Conservation (phyloP, 768 basidiomycete species). For the Ramaria rubella region DNA sequence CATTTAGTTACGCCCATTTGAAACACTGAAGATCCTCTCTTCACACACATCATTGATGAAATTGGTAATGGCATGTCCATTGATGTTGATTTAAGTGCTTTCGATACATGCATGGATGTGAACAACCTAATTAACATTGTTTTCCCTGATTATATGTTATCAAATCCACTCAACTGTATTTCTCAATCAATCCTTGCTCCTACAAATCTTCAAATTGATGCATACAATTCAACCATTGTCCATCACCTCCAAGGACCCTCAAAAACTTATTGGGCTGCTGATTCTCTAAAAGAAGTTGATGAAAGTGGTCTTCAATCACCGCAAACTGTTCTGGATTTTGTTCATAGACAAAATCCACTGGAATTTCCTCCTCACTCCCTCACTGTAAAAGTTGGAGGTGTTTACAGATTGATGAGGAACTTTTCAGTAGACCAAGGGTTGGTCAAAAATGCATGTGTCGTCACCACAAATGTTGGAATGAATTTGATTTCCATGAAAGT, state of each 20-base stretch:
- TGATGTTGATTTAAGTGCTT: slow-evolving; percentile 19
- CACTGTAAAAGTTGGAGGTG: no score
- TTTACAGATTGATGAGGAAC: no score
- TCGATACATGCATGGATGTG: slow-evolving; percentile 12
- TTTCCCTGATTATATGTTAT: slow-evolving; percentile 22
- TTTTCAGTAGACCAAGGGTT: no score
- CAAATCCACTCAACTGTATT: slow-evolving; percentile 22
- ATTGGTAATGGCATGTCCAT: slow-evolving; percentile 32
- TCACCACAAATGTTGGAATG: no score
- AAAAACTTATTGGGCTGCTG: slow-evolving; percentile 21
- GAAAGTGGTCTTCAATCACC: slow-evolving; percentile 13
- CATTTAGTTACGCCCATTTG: slow-evolving; percentile 29
- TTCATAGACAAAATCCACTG: no score
- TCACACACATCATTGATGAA: slow-evolving; percentile 30
- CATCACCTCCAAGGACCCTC: slow-evolving; percentile 19
- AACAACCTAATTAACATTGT: slow-evolving; percentile 24
- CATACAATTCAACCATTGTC: slow-evolving; percentile 29
- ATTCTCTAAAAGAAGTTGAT: slow-evolving; percentile 21
- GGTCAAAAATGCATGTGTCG: no score
- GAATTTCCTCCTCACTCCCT: no score
- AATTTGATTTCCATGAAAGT: no score
- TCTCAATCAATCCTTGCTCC: slow-evolving; percentile 32
- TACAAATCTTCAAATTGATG: slow-evolving; percentile 30
- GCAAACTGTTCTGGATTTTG: no score
- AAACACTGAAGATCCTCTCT: slow-evolving; percentile 31